phyloP scores from a whole-genome alignment of 306 rosid species.

The Vigna hirtella region DNA sequence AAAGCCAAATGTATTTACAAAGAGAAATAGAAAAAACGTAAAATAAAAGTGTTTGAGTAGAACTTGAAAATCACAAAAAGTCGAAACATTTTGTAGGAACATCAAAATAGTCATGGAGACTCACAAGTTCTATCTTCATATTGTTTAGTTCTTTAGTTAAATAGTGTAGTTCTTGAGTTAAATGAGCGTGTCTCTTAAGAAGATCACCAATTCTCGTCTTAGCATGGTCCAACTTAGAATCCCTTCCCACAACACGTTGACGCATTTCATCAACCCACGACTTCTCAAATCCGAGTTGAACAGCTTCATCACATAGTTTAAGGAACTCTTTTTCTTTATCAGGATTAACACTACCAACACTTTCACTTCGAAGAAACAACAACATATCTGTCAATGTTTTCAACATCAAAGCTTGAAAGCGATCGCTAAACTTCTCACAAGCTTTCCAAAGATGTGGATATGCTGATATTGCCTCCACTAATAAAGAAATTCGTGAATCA shows the following conservation, averaged over 20 bases:
- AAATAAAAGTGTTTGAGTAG: background rate
- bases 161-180: background rate
- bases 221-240: background rate
- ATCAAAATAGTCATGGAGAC: slow-evolving; percentile 20
- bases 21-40: background rate
- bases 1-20: background rate
- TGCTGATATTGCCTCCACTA: slow-evolving; percentile 9
- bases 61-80: slow-evolving; percentile 17
- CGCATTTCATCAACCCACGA: slow-evolving; percentile 40
- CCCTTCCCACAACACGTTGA: slow-evolving; percentile 10
- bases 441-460: slow-evolving; percentile 37
- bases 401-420: slow-evolving; percentile 36
- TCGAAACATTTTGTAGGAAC: slow-evolving; percentile 5
- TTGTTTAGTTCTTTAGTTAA: background rate
- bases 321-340: slow-evolving; percentile 3
- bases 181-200: background rate
- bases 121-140: background rate
- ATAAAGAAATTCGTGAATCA: slow-evolving; percentile 33
- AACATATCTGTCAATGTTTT: slow-evolving; percentile 35
- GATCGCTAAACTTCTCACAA: background rate
- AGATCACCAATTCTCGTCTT: background rate
- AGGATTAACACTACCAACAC: background rate
- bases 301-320: slow-evolving; percentile 17
- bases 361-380: slow-evolving; percentile 34
- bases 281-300: slow-evolving; percentile 36